Base-by-base conservation (phyloP, 2,329 filamentous ascomycete genomes). In the Aspergillus piperis region DNA sequence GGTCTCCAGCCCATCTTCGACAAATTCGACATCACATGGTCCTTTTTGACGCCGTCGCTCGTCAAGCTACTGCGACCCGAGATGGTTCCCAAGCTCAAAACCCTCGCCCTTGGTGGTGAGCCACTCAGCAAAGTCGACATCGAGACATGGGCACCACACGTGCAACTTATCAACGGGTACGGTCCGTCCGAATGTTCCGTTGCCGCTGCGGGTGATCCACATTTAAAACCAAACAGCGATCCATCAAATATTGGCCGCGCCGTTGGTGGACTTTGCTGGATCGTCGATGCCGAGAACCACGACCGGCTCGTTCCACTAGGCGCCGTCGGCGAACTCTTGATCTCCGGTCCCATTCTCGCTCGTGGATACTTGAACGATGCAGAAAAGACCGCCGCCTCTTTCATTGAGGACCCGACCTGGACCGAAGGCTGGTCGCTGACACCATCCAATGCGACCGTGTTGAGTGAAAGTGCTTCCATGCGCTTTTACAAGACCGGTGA, bases 271-370 rank as follows among this genome's bases (percentile, higher is more conserved):
- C 27, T 32, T 1, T 47, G 51, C 10, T 62, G 60, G 60, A 52
- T 62, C 1, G 60, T 62, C 2, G 38, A 64, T n/a, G 48, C 58
- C 8, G 10, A 60, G 2, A 44, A 62, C 21, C 36, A 55, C 17
- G 25, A 64, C 23, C 42, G 51, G n/a, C 39, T 63, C 7, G 47
- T 59, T 27, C 62, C 62, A 10, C 42, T 61, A 8, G 62, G 62
- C 3, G 58, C 53, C 8, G 53, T 61, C 8, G 62, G 62, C 10
- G 62, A 63, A 30, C 56, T 63, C 4, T 39, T 59, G 8, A n/a
- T 62, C 5, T 50, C 59, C 25, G 59, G 59, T 8, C 62, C 62
- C 21, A 6, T 56, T 5, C n/a, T 58, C 5, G 57, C 48, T 15
- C 41, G 19, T 8, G 57, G 57, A 8, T 64, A 64, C 49, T 54